Percentiles rank a stretch among this genome's conserved stretches.
These are phyloP conservation scores for Vitis hybrid DNA, from an alignment of 177 flowering plant genomes.

Conservation along the genomic window DNA sequence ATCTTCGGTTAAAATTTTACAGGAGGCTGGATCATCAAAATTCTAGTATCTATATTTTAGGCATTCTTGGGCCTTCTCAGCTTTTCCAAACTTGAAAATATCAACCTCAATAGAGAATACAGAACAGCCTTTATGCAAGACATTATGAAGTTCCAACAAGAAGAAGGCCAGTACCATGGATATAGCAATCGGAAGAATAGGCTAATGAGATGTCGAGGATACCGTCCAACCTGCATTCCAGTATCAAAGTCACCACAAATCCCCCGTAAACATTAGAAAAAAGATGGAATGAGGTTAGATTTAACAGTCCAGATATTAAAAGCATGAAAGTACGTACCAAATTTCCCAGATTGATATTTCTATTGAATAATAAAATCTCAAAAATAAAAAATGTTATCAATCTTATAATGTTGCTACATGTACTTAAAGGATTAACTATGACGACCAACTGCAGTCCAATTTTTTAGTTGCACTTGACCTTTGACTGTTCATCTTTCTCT, in stretches of 20 bases:
- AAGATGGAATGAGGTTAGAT: neutral
- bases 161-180: conserved; percentile 99
- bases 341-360: too few species aligned
- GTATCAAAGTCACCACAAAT: neutral
- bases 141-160: conserved; percentile 86
- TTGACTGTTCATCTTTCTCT: too few species aligned
- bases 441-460: too few species aligned
- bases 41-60: neutral
- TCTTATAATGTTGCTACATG: too few species aligned
- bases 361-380: too few species aligned
- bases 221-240: conserved; percentile 71
- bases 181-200: conserved; percentile 79
- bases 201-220: conserved; percentile 85
- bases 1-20: neutral
- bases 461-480: too few species aligned
- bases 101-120: conserved; percentile 46
- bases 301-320: too few species aligned
- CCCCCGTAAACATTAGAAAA: neutral
- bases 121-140: conserved; percentile 59
- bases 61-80: conserved; percentile 31
- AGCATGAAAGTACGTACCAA: too few species aligned
- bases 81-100: conserved; percentile 61
- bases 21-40: neutral
- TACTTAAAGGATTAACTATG: too few species aligned
- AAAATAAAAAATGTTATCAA: too few species aligned